These are phyloP conservation scores for Colletotrichum sp. DNA, from an alignment of 2,329 filamentous ascomycete species.

Conservation along the genomic window DNA sequence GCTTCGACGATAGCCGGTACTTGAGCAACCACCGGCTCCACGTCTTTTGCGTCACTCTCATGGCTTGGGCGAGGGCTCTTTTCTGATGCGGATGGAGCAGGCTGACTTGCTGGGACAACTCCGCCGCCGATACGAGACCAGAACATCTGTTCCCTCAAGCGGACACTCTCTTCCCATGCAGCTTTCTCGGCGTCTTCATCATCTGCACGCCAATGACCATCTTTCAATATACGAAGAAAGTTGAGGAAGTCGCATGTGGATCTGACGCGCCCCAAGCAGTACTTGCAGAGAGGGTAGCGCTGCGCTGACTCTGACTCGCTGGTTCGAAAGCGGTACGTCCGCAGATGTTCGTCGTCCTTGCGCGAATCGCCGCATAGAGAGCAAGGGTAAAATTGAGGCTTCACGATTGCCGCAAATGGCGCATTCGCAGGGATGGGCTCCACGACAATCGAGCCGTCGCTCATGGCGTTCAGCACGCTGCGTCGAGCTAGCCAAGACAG, in stretches of 20 bases:
- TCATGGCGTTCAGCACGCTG: conserved; percentile 81
- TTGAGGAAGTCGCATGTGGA: conserved; percentile 92
- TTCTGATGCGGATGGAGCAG: conserved; percentile 19
- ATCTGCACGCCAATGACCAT: conserved; percentile 88
- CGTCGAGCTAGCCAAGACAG: conserved; percentile 93
- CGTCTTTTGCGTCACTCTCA: conserved; percentile 3
- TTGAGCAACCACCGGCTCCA: neutral
- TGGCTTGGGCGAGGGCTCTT: conserved; percentile 21
- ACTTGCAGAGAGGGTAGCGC: conserved; percentile 86
- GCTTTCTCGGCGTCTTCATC: conserved; percentile 83
- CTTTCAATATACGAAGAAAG: conserved; percentile 88
- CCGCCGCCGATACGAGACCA: conserved; percentile 94
- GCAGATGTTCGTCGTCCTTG: conserved; percentile 71
- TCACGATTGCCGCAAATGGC: conserved; percentile 52
- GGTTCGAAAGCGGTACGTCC: conserved; percentile 87
- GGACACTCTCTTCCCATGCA: conserved; percentile 94
- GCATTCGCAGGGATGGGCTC: conserved; percentile 77
- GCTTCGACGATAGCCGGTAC: neutral
- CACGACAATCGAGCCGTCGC: conserved; percentile 84
- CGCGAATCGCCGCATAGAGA: conserved; percentile 87
- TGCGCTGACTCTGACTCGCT: conserved; percentile 87
- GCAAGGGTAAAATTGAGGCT: conserved; percentile 70
- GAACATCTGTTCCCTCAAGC: conserved; percentile 93
- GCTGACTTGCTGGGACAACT: conserved; percentile 70
- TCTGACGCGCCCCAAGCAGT: conserved; percentile 83